phyloP scores from a whole-genome alignment of 164 flowering plant species.

The Aristolochia californica region DNA sequence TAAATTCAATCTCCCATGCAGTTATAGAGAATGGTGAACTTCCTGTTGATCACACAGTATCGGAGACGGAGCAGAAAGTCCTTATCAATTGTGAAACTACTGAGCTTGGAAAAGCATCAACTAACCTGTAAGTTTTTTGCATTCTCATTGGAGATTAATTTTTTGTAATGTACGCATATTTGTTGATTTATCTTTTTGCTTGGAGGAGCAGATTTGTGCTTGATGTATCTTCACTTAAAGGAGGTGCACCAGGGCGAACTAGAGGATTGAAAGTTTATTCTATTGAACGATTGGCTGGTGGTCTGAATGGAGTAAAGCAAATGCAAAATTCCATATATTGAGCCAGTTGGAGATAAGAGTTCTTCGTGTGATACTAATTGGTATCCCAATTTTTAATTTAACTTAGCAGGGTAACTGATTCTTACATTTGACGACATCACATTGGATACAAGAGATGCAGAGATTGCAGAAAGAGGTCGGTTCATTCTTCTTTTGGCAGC shows the following conservation, averaged over 20 bases:
- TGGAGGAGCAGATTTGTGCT: slow-evolving; percentile 44
- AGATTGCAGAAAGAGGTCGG: neutral
- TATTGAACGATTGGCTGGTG: slow-evolving; percentile 28
- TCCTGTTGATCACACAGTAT: slow-evolving; percentile 23
- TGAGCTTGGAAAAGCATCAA: slow-evolving; percentile 28
- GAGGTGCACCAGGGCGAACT: slow-evolving; percentile 89
- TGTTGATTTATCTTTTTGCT: neutral
- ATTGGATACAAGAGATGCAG: too few species aligned
- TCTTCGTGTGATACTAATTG: neutral
- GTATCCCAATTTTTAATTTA: slow-evolving; percentile 1
- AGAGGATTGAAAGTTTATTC: slow-evolving; percentile 54
- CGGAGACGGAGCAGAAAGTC: slow-evolving; percentile 34
- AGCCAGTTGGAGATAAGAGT: neutral
- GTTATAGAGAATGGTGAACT: slow-evolving; percentile 22
- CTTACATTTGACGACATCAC: neutral
- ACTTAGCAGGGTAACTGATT: neutral
- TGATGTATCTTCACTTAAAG: slow-evolving; percentile 66
- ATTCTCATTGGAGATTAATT: neutral
- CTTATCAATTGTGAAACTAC: slow-evolving; percentile 26
- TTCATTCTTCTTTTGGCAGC: neutral
- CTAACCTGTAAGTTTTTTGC: slow-evolving; percentile 31
- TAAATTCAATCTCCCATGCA: slow-evolving; percentile 11
- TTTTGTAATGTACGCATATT: neutral
- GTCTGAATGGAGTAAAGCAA: slow-evolving; percentile 20
- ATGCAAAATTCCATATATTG: neutral